phyloP scores from a whole-genome alignment of 768 basidiomycete species.

The Podaxis sp. region DNA sequence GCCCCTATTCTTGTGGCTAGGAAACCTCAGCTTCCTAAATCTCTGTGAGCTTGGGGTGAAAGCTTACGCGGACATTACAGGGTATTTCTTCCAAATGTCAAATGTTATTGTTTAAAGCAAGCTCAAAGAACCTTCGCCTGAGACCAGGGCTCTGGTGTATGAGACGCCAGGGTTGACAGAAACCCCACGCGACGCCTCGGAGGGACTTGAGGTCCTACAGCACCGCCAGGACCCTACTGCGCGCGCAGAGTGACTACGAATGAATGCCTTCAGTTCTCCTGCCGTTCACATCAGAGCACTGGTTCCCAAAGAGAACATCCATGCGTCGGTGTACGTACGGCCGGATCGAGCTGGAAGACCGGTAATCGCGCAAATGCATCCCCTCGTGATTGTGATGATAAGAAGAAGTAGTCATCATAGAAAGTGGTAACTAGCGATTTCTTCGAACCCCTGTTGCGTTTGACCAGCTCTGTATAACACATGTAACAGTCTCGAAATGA shows the following conservation, averaged over 20 bases:
- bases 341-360: neutral
- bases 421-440: too few species aligned
- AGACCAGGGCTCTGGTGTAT: neutral
- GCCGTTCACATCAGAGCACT: neutral
- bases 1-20: too few species aligned
- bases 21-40: too few species aligned
- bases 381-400: neutral
- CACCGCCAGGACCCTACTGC: neutral
- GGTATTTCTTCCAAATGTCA: neutral
- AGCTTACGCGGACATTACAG: too few species aligned
- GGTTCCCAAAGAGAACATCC: neutral
- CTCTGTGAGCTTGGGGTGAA: too few species aligned
- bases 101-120: neutral
- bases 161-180: neutral
- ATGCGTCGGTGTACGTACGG: constrained; percentile 1
- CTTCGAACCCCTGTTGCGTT: too few species aligned
- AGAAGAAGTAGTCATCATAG: neutral
- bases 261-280: neutral
- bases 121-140: neutral
- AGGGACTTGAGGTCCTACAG: neutral
- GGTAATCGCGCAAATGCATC: neutral
- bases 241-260: neutral
- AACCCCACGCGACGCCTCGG: neutral
- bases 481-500: neutral
- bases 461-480: too few species aligned